Evolutionary conservation across 1,284 basidiomycete species (phyloP).

Genomic region (Hemileia vastatrix): DNA sequence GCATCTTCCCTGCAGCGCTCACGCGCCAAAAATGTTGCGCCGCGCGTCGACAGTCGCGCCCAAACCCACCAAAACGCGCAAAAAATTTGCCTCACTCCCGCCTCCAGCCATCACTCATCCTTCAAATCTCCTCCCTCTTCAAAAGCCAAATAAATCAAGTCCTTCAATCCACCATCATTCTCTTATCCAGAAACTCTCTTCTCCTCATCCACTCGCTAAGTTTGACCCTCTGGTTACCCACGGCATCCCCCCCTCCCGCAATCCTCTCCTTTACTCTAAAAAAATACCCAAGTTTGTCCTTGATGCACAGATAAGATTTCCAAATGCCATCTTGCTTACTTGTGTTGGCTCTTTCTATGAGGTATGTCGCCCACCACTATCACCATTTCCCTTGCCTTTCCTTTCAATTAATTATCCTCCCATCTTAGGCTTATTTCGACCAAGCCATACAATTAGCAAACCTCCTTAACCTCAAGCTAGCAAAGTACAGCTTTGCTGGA

Average conservation of each 20-base stretch:
- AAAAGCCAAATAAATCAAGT: too few species aligned
- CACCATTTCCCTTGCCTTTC: neutral
- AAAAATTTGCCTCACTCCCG: too few species aligned
- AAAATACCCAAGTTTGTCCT: constrained; percentile 47
- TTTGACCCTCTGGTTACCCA: constrained; percentile 15
- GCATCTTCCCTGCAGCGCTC: too few species aligned
- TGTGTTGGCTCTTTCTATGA: constrained; percentile 92
- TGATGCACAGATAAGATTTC: constrained; percentile 63
- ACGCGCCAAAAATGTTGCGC: too few species aligned
- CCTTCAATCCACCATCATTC: too few species aligned
- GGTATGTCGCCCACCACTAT: constrained; percentile 49
- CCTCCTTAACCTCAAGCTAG: constrained; percentile 69
- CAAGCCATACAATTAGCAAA: constrained; percentile 69
- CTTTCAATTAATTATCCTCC: constrained; percentile 1
- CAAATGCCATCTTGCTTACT: constrained; percentile 78
- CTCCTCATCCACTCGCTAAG: too few species aligned
- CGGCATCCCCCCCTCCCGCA: constrained; percentile 13
- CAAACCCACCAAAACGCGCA: too few species aligned
- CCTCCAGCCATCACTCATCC: too few species aligned
- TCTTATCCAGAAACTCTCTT: too few species aligned
- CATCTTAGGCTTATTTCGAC: constrained; percentile 73
- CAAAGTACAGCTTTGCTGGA: constrained; percentile 57
- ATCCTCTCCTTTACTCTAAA: constrained; percentile 9
- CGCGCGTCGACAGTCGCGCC: too few species aligned
- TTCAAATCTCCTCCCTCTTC: too few species aligned